Evolutionary conservation across 257 asterid genomes (phyloP).

Genomic region (Solanum medicagineum): DNA sequence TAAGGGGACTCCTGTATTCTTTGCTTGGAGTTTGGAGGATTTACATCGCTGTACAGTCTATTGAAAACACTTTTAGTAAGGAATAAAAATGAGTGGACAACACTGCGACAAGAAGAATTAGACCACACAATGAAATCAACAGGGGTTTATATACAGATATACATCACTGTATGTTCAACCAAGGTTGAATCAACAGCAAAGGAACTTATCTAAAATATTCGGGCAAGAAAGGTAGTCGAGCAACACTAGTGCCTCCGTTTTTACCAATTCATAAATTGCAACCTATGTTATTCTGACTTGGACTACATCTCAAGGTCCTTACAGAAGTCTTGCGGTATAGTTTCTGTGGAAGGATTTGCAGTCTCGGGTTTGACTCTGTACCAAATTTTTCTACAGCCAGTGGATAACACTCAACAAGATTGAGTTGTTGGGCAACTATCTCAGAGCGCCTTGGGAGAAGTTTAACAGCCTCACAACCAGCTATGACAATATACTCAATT

Average conservation of each 20-base stretch:
- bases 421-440: conserved; percentile 79
- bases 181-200: conserved; percentile 5
- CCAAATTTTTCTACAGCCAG: conserved; percentile 78
- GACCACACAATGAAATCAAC: background rate
- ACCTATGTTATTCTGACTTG: conserved; percentile 9
- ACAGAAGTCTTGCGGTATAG: conserved; percentile 22
- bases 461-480: conserved; percentile 92
- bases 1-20: background rate
- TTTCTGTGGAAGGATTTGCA: conserved; percentile 87
- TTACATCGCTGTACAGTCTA: conserved; percentile 19
- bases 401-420: conserved; percentile 82
- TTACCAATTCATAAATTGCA: conserved; percentile 8
- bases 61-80: background rate
- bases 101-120: background rate
- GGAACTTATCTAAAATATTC: conserved; percentile 18
- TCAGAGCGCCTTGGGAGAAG: conserved; percentile 95
- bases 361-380: conserved; percentile 66
- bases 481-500: conserved; percentile 91
- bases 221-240: conserved; percentile 59
- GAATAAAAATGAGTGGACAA: background rate
- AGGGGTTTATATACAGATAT: background rate
- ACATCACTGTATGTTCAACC: conserved; percentile 34
- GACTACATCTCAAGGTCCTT: conserved; percentile 4
- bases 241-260: conserved; percentile 20
- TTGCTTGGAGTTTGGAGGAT: background rate